Evolutionary conservation across 139 green algal genomes (phyloP).

Genomic region (Edaphochlamys debaryana): DNA sequence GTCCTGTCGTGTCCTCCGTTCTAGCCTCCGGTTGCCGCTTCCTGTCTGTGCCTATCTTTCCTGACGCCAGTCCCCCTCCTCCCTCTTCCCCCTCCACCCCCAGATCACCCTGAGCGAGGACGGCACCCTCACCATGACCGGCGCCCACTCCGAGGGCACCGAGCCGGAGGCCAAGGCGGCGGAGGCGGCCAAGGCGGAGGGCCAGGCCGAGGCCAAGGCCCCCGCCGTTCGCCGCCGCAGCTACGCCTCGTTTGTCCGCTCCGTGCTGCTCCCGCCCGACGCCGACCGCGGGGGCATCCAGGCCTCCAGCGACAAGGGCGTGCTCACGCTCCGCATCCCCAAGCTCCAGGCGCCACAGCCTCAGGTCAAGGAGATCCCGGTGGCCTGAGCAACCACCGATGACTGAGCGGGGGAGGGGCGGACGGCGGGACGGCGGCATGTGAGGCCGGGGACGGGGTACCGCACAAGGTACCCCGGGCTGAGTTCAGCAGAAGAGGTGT

Average conservation of each 20-base stretch:
- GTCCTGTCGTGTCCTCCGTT: neutral
- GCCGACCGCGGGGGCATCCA: neutral
- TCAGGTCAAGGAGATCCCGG: constrained; percentile 13
- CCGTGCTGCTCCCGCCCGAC: constrained; percentile 9
- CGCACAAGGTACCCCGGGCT: no score
- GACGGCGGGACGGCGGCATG: no score
- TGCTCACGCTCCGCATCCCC: constrained; percentile 29
- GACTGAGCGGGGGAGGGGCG: no score
- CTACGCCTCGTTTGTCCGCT: constrained; percentile 19
- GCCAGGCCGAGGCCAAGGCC: no score
- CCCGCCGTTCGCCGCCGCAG: neutral
- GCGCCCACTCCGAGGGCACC: neutral
- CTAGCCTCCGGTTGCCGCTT: neutral
- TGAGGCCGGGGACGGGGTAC: no score
- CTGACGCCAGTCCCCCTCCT: neutral
- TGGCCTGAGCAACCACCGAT: no score
- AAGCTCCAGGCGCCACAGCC: constrained; percentile 6
- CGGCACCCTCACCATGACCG: constrained; percentile 29
- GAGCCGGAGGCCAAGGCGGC: neutral
- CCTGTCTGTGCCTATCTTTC: neutral
- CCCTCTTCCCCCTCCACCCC: no score
- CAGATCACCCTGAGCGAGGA: constrained; percentile 28
- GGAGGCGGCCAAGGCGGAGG: neutral
- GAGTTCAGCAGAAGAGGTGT: no score
- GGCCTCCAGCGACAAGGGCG: constrained; percentile 29